Percentiles rank a stretch among this genome's conserved stretches.
These are phyloP conservation scores for Selaginella tamariscina DNA, from an alignment of 75 land plant genomes.

Conservation along the genomic window DNA sequence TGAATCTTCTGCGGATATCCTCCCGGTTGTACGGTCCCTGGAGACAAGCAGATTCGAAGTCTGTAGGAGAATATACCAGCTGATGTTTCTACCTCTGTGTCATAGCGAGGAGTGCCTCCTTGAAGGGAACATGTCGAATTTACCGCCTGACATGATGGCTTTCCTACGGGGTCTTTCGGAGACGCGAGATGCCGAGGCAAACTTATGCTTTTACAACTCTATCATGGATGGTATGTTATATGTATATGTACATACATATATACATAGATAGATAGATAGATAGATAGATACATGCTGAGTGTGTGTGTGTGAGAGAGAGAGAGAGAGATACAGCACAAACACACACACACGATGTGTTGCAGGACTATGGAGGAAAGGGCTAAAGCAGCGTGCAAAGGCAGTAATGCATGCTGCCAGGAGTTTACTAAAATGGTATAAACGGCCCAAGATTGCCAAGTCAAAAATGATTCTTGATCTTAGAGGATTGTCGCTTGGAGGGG, in stretches of 20 bases:
- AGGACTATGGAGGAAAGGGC: neutral
- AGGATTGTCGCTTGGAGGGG: neutral
- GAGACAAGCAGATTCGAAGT: constrained; percentile 18
- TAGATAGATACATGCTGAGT: too few relatives aligned
- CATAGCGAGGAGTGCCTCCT: neutral
- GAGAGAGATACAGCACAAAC: too few relatives aligned
- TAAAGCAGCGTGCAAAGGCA: neutral
- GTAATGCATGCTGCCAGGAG: neutral
- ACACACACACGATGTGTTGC: too few relatives aligned
- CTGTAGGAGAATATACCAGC: constrained; percentile 6
- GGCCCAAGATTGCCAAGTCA: neutral
- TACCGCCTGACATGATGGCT: neutral
- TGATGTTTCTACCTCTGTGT: neutral
- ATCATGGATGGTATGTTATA: neutral
- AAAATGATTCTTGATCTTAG: neutral
- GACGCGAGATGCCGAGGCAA: neutral
- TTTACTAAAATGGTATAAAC: neutral
- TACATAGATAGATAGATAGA: too few relatives aligned
- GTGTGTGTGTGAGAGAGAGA: too few relatives aligned
- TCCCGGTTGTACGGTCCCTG: constrained; percentile 23
- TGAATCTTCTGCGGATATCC: neutral
- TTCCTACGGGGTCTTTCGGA: neutral
- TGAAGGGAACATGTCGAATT: neutral
- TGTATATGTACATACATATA: too few relatives aligned
- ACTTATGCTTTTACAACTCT: neutral